Evolutionary conservation across 2,329 filamentous ascomycete genomes (phyloP).

Genomic region (Penicillium sp.): DNA sequence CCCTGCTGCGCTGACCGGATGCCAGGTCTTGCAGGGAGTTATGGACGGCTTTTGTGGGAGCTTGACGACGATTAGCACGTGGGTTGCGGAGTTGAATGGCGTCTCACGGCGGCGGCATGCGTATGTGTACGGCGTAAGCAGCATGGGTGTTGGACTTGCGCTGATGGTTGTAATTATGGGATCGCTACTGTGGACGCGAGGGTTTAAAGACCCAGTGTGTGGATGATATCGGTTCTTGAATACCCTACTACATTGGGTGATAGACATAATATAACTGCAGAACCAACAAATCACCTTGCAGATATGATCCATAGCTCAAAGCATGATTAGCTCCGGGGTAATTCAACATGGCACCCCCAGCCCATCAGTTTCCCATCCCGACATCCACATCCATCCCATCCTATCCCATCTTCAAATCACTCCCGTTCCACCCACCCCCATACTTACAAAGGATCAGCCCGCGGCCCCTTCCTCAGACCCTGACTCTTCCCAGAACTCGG

Average conservation of each 20-base stretch:
- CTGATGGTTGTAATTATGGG: slow-evolving; percentile 56
- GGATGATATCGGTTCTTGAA: slow-evolving; percentile 9
- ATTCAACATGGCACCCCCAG: no score
- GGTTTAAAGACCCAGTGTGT: slow-evolving; percentile 38
- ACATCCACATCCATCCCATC: not conserved
- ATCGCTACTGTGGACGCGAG: slow-evolving; percentile 54
- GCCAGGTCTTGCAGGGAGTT: slow-evolving; percentile 65
- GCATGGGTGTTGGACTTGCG: slow-evolving; percentile 48
- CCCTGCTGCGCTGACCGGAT: slow-evolving; percentile 48
- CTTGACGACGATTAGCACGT: slow-evolving; percentile 65
- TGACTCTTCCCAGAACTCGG: slow-evolving; percentile 1
- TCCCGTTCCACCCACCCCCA: slow-evolving; percentile 1
- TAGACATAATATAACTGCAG: not conserved
- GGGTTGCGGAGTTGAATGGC: slow-evolving; percentile 60
- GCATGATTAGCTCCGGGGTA: no score
- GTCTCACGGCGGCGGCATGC: slow-evolving; percentile 54
- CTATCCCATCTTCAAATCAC: not conserved
- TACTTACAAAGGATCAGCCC: not conserved
- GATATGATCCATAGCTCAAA: no score
- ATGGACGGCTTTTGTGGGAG: slow-evolving; percentile 68
- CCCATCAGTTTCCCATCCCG: no score
- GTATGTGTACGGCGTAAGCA: slow-evolving; percentile 58
- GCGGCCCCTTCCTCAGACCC: not conserved
- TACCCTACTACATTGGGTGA: no score
- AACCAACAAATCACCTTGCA: not conserved